Evolutionary conservation across 352 stramenopile genomes (phyloP), one percentile per base, ranked within the genome.

Genomic region (Globisporangium cederbergense): DNA sequence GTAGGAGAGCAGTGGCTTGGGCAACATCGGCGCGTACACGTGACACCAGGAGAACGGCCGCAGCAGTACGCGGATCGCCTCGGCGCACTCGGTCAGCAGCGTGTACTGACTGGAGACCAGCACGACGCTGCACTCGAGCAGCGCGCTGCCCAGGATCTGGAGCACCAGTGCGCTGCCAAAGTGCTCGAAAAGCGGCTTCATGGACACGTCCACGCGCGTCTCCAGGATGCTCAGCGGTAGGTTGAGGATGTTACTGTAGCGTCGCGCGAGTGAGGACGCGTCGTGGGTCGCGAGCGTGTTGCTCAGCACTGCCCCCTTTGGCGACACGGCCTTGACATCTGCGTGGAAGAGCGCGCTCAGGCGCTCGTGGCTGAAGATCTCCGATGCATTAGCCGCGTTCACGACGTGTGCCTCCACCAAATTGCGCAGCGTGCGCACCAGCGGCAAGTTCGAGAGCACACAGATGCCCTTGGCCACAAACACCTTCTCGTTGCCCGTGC

Each of bases 31-130:
- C 16, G 90, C 81, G 67, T 97, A 97, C 55, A 96, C 88, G 60
- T 97, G 90, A 62, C 86, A 94, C 90, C 90, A 97, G 51, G 88
- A 82, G 59, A 97, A 92, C 14, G 90, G 90, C 28, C 90, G 87
- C 30, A 97, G 71, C 40, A 97, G 76, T 46, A 85, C 87, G 32
- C 91, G 87, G 47, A 96, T 81, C 6, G 86, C 86, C 57, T 97
- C 90, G 0, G 88, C 86, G 20, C 89, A 92, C 34, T 82, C 79
- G 8, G 86, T 90, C 47, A 97, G 66, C 22, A 95, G 65, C 25
- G 90, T 88, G 49, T 95, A 91, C 68, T 95, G 81, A 14, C 71
- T 85, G 18, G 85, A 89, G 36, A 97, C 81, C 14, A 97, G 76
- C 22, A 97, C 80, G 60, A 96, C 77, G 58, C 84, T 95, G 66